These are phyloP conservation scores for Luvunga scandens DNA, from an alignment of 345 rosid genomes.

Conservation along the genomic window DNA sequence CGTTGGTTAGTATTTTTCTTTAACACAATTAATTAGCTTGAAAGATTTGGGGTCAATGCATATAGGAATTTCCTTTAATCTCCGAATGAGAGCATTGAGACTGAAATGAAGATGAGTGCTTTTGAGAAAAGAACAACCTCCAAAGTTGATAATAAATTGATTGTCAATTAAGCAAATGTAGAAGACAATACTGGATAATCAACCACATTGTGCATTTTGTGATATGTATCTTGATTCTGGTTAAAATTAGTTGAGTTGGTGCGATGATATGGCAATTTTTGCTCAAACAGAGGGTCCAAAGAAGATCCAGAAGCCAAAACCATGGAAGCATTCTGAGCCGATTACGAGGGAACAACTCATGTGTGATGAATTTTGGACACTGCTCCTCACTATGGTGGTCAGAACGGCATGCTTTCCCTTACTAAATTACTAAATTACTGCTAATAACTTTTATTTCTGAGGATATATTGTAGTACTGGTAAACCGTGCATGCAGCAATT, in stretches of 20 bases:
- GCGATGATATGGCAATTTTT: neutral
- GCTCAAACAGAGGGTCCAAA: slow-evolving; percentile 23
- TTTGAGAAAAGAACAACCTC: neutral
- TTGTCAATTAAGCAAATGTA: neutral
- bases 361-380: slow-evolving; percentile 89
- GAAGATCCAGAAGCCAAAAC: slow-evolving; percentile 53
- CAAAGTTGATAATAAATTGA: neutral
- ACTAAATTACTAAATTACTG: too few relatives aligned
- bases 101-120: neutral
- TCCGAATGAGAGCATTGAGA: neutral
- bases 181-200: neutral
- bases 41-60: neutral
- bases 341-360: slow-evolving; percentile 57
- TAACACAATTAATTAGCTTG: neutral
- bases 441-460: neutral
- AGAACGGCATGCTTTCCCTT: slow-evolving; percentile 44
- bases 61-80: neutral
- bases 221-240: neutral
- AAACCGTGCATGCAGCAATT: neutral
- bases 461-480: too few relatives aligned
- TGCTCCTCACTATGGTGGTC: slow-evolving; percentile 82
- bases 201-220: neutral
- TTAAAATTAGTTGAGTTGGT: neutral
- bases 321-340: slow-evolving; percentile 74
- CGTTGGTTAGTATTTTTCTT: neutral